Conservation (phyloP, 352 stramenopile genomes). For the Phytophthora europaea region DNA sequence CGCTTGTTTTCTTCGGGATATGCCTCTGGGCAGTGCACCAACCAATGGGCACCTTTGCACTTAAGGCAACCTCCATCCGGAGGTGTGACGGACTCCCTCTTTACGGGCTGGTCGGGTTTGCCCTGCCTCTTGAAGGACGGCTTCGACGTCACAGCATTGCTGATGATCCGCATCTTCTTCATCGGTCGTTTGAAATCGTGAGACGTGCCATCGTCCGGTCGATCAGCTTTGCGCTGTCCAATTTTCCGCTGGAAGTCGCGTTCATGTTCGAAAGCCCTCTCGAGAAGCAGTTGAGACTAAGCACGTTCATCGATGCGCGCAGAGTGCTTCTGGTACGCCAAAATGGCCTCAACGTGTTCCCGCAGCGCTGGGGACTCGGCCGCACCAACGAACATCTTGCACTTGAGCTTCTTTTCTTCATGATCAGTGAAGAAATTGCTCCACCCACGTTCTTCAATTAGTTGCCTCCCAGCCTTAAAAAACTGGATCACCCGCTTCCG, state of each 20-base stretch:
- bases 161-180: not conserved
- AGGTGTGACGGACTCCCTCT: not conserved
- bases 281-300: not conserved
- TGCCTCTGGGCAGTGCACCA: not conserved
- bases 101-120: not conserved
- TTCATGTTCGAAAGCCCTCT: not conserved
- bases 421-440: constrained; percentile 8
- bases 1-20: constrained; percentile 7
- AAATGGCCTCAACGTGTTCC: not conserved
- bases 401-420: constrained; percentile 6
- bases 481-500: constrained; percentile 2
- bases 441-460: constrained; percentile 4
- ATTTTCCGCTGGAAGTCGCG: not conserved
- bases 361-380: not conserved
- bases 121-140: not conserved
- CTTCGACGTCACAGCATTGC: not conserved
- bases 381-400: constrained; percentile 7
- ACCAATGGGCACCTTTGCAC: constrained; percentile 2
- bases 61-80: constrained; percentile 3
- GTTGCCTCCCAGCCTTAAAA: not conserved
- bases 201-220: not conserved
- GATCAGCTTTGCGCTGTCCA: not conserved
- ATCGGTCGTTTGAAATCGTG: not conserved
- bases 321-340: not conserved
- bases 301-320: not conserved